Conservation (phyloP, 1,139 yeast genomes). For the Yamadazyma diddensiae region DNA sequence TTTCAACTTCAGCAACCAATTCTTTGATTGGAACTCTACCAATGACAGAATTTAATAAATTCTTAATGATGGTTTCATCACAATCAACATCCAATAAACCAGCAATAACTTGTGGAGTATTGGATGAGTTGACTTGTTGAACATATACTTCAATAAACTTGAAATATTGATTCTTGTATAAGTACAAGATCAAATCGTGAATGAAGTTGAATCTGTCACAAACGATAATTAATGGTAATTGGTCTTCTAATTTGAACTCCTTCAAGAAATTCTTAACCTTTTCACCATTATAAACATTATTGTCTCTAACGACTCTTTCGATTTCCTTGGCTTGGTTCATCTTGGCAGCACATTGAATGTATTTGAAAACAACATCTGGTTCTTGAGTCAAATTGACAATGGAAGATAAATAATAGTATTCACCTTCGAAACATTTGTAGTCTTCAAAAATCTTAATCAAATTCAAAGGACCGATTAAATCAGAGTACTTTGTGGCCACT, state of each 20-base stretch:
- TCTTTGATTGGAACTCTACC: constrained; percentile 94
- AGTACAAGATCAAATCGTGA: constrained; percentile 87
- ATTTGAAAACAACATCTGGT: constrained; percentile 92
- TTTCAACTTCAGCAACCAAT: constrained; percentile 91
- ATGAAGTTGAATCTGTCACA: constrained; percentile 91
- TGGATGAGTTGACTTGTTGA: constrained; percentile 92
- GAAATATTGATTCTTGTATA: constrained; percentile 93
- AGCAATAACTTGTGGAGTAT: constrained; percentile 95
- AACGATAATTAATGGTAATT: constrained; percentile 92
- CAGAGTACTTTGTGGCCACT: constrained; percentile 95
- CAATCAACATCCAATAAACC: constrained; percentile 96
- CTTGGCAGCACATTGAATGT: constrained; percentile 90
- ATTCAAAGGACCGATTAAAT: constrained; percentile 81
- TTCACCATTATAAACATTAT: constrained; percentile 92
- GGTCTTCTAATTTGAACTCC: constrained; percentile 92
- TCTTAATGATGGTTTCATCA: constrained; percentile 85
- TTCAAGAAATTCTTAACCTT: constrained; percentile 95
- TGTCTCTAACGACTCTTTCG: constrained; percentile 93
- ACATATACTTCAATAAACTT: constrained; percentile 96
- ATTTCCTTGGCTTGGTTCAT: constrained; percentile 90
- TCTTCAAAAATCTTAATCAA: constrained; percentile 91
- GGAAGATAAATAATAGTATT: constrained; percentile 88
- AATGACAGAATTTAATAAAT: constrained; percentile 75
- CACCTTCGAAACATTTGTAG: constrained; percentile 87
- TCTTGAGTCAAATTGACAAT: constrained; percentile 93